Conservation (phyloP, 495 filamentous ascomycete genomes). For the Clohesyomyces aquaticus region DNA sequence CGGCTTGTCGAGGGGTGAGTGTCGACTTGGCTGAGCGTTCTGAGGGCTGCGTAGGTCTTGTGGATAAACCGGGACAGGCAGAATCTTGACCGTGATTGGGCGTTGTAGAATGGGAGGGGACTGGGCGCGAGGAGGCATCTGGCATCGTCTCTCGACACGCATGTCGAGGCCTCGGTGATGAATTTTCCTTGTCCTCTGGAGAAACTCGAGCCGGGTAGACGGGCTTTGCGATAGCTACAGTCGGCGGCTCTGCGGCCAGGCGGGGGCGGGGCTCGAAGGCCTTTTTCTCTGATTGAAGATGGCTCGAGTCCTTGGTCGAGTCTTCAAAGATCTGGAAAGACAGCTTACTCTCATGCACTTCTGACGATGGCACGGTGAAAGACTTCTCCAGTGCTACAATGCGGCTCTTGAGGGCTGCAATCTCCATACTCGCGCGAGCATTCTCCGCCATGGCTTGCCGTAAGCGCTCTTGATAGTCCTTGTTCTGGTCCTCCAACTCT, state of each 20-base stretch:
- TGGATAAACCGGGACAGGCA: neutral
- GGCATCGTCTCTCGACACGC: constrained; percentile 18
- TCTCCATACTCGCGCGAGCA: constrained; percentile 30
- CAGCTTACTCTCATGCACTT: constrained; percentile 10
- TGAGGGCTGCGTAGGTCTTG: neutral
- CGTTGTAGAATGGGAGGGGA: neutral
- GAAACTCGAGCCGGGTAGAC: neutral
- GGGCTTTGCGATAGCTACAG: constrained; percentile 11
- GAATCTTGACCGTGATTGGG: neutral
- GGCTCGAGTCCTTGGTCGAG: constrained; percentile 11
- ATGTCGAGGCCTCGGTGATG: constrained; percentile 27
- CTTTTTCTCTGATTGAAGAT: constrained; percentile 4
- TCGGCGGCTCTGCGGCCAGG: neutral
- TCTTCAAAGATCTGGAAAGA: constrained; percentile 37
- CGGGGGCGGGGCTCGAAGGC: neutral
- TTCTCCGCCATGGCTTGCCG: constrained; percentile 39
- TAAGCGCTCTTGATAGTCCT: constrained; percentile 40
- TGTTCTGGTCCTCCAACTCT: constrained; percentile 44
- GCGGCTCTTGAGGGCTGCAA: constrained; percentile 36
- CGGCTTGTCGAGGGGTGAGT: neutral
- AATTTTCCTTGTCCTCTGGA: constrained; percentile 31
- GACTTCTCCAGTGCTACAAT: constrained; percentile 31
- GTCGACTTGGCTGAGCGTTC: constrained; percentile 16
- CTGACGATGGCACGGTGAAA: constrained; percentile 9
- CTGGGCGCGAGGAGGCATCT: constrained; percentile 16